These are phyloP conservation scores for Boletus reticuloceps DNA, from an alignment of 768 basidiomycete genomes.

Conservation along the genomic window DNA sequence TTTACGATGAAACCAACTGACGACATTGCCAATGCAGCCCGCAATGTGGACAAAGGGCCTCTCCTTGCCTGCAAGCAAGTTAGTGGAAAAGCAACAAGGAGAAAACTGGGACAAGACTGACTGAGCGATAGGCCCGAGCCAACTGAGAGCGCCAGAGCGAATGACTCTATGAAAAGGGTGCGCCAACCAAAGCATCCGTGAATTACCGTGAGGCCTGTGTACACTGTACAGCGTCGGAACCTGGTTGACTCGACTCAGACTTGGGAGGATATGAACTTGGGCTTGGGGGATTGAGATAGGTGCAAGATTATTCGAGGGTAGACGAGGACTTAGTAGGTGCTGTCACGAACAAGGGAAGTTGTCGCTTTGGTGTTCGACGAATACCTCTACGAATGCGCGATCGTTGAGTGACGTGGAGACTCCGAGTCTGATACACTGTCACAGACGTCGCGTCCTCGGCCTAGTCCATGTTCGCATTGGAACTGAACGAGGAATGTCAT, in stretches of 20 bases:
- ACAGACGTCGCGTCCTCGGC: slow-evolving; percentile 71
- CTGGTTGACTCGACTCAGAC: slow-evolving; percentile 38
- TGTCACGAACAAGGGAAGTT: slow-evolving; percentile 35
- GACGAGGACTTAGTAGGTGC: slow-evolving; percentile 58
- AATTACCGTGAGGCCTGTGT: slow-evolving; percentile 78
- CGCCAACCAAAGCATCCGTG: slow-evolving; percentile 94
- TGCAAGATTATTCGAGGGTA: slow-evolving; percentile 77
- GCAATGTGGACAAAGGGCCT: slow-evolving; percentile 91
- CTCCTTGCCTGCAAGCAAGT: slow-evolving; percentile 50
- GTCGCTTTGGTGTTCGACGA: slow-evolving; percentile 23
- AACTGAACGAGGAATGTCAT: slow-evolving; percentile 36
- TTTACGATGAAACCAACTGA: slow-evolving; percentile 80
- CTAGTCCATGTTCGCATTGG: slow-evolving; percentile 52
- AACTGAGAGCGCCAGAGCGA: slow-evolving; percentile 87
- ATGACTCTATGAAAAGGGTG: slow-evolving; percentile 83
- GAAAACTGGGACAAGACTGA: slow-evolving; percentile 18
- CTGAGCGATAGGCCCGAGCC: slow-evolving; percentile 90
- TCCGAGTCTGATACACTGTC: slow-evolving; percentile 40
- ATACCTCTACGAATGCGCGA: slow-evolving; percentile 45
- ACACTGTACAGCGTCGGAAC: slow-evolving; percentile 14
- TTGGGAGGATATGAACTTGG: slow-evolving; percentile 65
- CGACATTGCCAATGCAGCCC: slow-evolving; percentile 89
- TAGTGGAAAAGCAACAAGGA: background rate
- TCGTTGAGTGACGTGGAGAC: slow-evolving; percentile 54
- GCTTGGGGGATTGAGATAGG: slow-evolving; percentile 74